Evolutionary conservation across 2,329 filamentous ascomycete species (phyloP).

Genomic region (Beauveria scarabaeidicola): DNA sequence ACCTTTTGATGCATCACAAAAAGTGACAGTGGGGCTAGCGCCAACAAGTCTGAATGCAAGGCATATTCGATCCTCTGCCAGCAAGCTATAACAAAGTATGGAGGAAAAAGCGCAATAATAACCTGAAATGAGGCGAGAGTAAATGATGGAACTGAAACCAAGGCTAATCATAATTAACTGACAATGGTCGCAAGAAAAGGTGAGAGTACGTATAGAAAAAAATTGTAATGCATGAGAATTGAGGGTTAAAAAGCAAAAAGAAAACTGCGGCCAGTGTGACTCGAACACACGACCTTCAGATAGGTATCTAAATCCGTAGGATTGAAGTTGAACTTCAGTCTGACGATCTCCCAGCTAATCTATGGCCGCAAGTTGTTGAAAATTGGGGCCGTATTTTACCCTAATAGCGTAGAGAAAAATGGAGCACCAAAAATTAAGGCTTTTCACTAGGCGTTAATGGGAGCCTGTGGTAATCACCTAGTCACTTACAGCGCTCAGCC

Average conservation of each 20-base stretch:
- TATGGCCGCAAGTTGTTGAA: slow-evolving; percentile 16
- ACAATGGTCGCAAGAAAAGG: too few species aligned
- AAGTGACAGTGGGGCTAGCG: slow-evolving; percentile 3
- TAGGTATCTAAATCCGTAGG: slow-evolving; percentile 18
- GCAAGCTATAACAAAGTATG: too few species aligned
- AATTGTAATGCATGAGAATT: neutral
- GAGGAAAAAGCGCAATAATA: too few species aligned
- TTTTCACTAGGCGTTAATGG: too few species aligned
- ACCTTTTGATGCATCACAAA: neutral
- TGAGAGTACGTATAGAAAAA: neutral
- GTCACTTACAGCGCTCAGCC: too few species aligned
- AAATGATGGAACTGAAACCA: too few species aligned
- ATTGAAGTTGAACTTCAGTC: slow-evolving; percentile 23
- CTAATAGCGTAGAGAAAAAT: neutral
- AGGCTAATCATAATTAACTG: too few species aligned
- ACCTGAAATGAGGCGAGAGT: too few species aligned
- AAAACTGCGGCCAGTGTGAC: slow-evolving; percentile 21
- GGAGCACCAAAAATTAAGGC: too few species aligned
- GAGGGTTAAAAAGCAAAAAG: slow-evolving; percentile 6
- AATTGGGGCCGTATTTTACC: neutral
- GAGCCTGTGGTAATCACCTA: too few species aligned
- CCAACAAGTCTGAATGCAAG: too few species aligned
- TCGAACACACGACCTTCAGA: slow-evolving; percentile 23
- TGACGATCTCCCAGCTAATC: slow-evolving; percentile 22
- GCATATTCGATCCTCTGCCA: too few species aligned